Conservation (phyloP, 768 basidiomycete genomes). For the Cyclocybe aegerita region DNA sequence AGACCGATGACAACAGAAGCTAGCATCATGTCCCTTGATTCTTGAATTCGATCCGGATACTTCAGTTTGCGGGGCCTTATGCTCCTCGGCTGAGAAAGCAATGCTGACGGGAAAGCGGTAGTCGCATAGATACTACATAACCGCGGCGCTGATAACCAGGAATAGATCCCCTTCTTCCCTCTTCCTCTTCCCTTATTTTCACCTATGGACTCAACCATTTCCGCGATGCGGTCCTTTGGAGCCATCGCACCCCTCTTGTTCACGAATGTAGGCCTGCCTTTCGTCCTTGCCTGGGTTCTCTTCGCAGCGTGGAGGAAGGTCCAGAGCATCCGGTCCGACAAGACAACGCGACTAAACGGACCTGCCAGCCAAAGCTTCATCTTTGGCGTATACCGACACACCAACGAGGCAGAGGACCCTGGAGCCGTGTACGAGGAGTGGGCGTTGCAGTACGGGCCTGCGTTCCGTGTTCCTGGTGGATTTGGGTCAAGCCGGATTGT, state of each 20-base stretch:
- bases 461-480: conserved; percentile 36
- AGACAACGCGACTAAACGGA: conserved; percentile 37
- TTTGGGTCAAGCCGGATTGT: conserved; percentile 35
- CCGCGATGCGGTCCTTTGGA: neutral
- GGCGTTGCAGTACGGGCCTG: conserved; percentile 47
- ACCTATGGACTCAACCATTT: no score
- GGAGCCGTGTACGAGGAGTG: conserved; percentile 42
- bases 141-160: no score
- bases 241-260: neutral
- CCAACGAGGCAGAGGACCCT: conserved; percentile 27
- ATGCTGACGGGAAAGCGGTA: no score
- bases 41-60: no score
- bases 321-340: neutral
- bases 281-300: neutral
- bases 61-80: no score
- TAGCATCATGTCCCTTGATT: no score
- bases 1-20: no score
- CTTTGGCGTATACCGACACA: conserved; percentile 35
- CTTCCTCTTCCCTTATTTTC: no score
- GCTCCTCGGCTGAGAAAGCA: no score
- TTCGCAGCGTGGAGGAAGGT: neutral
- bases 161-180: no score
- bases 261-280: neutral
- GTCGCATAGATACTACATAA: no score
- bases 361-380: conserved; percentile 41